Percentiles rank a stretch among this genome's conserved stretches.
Evolutionary conservation across 306 rosid species (phyloP).

Genomic region (Dicorynia guianensis): DNA sequence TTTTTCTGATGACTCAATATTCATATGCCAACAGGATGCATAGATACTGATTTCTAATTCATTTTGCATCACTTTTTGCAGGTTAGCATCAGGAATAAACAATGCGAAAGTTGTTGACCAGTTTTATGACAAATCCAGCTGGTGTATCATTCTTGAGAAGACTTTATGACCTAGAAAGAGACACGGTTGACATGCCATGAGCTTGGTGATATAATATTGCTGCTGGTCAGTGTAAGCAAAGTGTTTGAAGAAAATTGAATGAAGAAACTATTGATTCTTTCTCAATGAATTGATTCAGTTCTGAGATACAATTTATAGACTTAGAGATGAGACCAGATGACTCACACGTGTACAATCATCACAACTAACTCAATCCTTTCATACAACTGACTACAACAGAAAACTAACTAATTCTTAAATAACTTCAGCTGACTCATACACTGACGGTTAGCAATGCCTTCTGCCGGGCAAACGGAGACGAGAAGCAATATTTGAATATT

Average conservation of each 20-base stretch:
- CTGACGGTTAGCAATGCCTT: neutral
- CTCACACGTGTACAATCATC: too few species aligned
- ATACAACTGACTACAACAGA: too few species aligned
- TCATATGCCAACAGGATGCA: slow-evolving; percentile 10
- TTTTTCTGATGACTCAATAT: slow-evolving; percentile 21
- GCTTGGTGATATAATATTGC: neutral
- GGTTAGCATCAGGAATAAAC: slow-evolving; percentile 74
- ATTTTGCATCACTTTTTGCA: slow-evolving; percentile 46
- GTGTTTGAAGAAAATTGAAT: too few species aligned
- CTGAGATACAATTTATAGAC: too few species aligned
- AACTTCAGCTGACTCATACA: too few species aligned
- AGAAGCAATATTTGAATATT: neutral
- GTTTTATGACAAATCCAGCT: slow-evolving; percentile 92
- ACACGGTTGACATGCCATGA: slow-evolving; percentile 13
- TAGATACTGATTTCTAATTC: slow-evolving; percentile 28
- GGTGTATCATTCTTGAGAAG: slow-evolving; percentile 91
- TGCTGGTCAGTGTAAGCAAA: too few species aligned
- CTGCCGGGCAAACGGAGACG: neutral
- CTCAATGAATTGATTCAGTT: too few species aligned
- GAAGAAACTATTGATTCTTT: too few species aligned
- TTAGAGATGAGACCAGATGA: too few species aligned
- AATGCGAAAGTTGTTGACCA: slow-evolving; percentile 74
- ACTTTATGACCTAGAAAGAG: slow-evolving; percentile 47
- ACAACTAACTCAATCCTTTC: too few species aligned
- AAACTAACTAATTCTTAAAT: too few species aligned